phyloP scores from a whole-genome alignment of 257 asterid species.

The Petunia axillaris region DNA sequence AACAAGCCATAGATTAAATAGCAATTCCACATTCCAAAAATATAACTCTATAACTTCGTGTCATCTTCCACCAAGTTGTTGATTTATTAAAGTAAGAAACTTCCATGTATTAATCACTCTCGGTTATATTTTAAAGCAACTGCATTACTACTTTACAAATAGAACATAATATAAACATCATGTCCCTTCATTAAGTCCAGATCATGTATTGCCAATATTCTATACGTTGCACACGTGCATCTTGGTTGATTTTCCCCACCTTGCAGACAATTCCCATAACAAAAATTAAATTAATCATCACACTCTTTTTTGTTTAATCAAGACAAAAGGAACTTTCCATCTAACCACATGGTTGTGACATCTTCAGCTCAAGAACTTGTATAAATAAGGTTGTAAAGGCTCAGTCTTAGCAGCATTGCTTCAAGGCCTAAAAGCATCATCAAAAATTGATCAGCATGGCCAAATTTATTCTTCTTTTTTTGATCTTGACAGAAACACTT shows the following conservation, averaged over 20 bases:
- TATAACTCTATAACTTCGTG: background rate
- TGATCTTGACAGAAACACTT: slow-evolving; percentile 28
- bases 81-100: background rate
- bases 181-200: slow-evolving; percentile 3
- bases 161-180: background rate
- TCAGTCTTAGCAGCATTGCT: background rate
- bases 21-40: background rate
- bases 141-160: too few species aligned
- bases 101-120: background rate
- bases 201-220: slow-evolving; percentile 6
- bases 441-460: slow-evolving; percentile 28
- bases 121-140: too few species aligned
- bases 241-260: background rate
- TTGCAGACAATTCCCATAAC: slow-evolving; percentile 35
- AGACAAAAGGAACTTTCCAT: slow-evolving; percentile 38
- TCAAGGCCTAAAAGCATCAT: background rate
- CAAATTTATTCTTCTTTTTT: slow-evolving; percentile 14
- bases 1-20: background rate
- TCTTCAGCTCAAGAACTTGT: slow-evolving; percentile 1
- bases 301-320: slow-evolving; percentile 19
- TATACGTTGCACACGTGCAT: background rate
- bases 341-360: slow-evolving; percentile 6
- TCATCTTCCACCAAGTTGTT: background rate
- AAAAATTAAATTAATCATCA: slow-evolving; percentile 32
- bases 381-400: background rate